A percentile compares a stretch with the other conserved stretches of the same genome.
Conservation (phyloP, 1,284 basidiomycete species). For the Ceratobasidium sp. region DNA sequence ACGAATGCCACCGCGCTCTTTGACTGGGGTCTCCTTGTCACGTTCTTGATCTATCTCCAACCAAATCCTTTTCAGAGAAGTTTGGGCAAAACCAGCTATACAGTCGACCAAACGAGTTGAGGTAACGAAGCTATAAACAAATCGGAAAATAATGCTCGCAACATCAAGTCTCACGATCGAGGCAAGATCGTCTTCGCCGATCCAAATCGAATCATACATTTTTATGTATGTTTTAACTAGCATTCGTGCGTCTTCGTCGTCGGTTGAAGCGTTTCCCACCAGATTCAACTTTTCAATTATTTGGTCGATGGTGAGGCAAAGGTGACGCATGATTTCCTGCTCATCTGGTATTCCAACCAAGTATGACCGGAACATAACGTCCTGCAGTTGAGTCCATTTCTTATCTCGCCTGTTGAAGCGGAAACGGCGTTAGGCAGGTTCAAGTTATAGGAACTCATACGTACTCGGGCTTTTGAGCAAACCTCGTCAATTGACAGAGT, state of each 20-base stretch:
- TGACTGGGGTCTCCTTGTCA: background rate
- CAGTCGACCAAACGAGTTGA: background rate
- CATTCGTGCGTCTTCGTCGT: background rate
- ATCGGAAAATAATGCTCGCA: background rate
- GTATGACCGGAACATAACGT: constrained; percentile 11
- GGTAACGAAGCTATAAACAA: background rate
- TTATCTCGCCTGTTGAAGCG: background rate
- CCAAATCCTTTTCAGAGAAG: background rate
- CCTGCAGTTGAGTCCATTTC: background rate
- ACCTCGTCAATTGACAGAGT: background rate
- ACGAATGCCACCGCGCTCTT: background rate
- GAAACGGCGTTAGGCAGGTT: background rate
- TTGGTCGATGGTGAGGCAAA: background rate
- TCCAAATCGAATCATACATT: background rate
- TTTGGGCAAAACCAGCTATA: background rate
- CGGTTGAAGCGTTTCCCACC: background rate
- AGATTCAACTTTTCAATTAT: background rate
- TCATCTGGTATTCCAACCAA: background rate
- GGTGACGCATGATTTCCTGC: background rate
- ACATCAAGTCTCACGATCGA: background rate
- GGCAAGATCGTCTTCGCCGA: background rate
- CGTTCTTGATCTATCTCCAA: constrained; percentile 11
- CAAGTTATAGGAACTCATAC: background rate
- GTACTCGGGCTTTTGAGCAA: background rate
- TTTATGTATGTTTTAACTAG: background rate